A percentile compares a stretch with the other conserved stretches of the same genome.
phyloP scores from a whole-genome alignment of 129 eudicot genomes.

The Apium graveolens region DNA sequence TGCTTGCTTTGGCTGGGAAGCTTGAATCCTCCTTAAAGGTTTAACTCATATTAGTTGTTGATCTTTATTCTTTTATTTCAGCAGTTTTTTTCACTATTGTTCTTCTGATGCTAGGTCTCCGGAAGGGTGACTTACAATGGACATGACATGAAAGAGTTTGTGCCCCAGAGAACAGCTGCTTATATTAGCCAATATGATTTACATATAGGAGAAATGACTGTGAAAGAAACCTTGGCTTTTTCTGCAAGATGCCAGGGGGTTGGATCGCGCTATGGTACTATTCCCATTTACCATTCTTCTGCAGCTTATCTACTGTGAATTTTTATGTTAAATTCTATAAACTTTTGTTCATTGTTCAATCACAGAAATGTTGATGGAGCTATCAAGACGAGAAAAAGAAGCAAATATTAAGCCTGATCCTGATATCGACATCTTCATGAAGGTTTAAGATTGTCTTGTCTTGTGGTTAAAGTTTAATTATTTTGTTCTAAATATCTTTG shows the following conservation, averaged over 20 bases:
- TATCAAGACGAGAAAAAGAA: conserved; percentile 73
- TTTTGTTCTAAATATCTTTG: not conserved
- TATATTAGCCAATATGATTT: conserved; percentile 16
- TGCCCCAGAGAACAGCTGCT: conserved; percentile 16
- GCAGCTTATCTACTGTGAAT: not conserved
- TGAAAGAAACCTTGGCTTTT: conserved; percentile 14
- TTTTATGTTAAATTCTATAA: not conserved
- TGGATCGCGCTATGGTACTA: conserved; percentile 15
- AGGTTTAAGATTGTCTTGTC: conserved; percentile 27
- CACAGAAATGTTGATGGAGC: conserved; percentile 69
- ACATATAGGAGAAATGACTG: conserved; percentile 15
- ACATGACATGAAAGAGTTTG: conserved; percentile 15
- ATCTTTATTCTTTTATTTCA: not conserved
- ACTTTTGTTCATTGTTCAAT: not conserved
- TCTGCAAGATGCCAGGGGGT: conserved; percentile 22
- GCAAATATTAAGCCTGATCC: conserved; percentile 75
- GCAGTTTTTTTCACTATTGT: not conserved
- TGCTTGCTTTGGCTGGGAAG: conserved; percentile 64
- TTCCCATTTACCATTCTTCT: not conserved
- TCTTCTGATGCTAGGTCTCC: not conserved
- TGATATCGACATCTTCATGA: conserved; percentile 74
- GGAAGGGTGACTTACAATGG: conserved; percentile 19
- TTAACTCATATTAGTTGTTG: not conserved
- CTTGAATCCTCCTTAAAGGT: conserved; percentile 49
- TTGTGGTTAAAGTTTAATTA: not conserved